These are phyloP conservation scores for Peterozyma xylosa DNA, from an alignment of 805 yeast species.

Conservation along the genomic window DNA sequence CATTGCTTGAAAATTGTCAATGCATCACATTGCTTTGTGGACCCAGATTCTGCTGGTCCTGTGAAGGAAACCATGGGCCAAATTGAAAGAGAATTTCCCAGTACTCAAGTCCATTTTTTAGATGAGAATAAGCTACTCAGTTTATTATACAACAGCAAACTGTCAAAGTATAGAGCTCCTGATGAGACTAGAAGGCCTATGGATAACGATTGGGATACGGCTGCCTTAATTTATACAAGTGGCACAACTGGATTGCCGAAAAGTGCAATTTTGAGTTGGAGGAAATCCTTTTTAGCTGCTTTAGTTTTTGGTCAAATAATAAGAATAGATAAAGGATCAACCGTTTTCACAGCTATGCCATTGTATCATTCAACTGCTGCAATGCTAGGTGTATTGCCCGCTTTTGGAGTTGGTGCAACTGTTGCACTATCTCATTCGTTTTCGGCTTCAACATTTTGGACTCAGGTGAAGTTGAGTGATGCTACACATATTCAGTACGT, in stretches of 20 bases:
- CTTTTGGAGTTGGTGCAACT: conserved; percentile 54
- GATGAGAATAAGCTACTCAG: conserved; percentile 37
- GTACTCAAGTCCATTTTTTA: conserved; percentile 37
- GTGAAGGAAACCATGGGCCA: conserved; percentile 36
- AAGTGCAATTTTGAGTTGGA: conserved; percentile 90
- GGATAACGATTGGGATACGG: conserved; percentile 53
- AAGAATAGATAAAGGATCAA: conserved; percentile 44
- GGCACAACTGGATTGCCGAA: conserved; percentile 96
- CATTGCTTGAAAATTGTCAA: conserved; percentile 75
- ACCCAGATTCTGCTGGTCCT: conserved; percentile 54
- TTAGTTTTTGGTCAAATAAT: conserved; percentile 62
- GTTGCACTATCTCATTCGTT: conserved; percentile 75
- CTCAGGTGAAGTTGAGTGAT: conserved; percentile 61
- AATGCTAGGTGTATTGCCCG: conserved; percentile 71
- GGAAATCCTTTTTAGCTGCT: conserved; percentile 70
- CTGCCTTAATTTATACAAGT: conserved; percentile 77
- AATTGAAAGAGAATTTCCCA: conserved; percentile 27
- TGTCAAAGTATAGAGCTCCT: conserved; percentile 46
- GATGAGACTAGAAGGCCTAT: conserved; percentile 51
- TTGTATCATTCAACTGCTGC: conserved; percentile 93
- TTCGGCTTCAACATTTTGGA: conserved; percentile 82
- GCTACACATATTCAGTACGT: conserved; percentile 89
- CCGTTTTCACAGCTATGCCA: conserved; percentile 89
- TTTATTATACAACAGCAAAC: conserved; percentile 28
- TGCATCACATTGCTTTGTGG: conserved; percentile 61